Evolutionary conservation across 1,284 basidiomycete species (phyloP).

Genomic region (Malassezia sympodialis): DNA sequence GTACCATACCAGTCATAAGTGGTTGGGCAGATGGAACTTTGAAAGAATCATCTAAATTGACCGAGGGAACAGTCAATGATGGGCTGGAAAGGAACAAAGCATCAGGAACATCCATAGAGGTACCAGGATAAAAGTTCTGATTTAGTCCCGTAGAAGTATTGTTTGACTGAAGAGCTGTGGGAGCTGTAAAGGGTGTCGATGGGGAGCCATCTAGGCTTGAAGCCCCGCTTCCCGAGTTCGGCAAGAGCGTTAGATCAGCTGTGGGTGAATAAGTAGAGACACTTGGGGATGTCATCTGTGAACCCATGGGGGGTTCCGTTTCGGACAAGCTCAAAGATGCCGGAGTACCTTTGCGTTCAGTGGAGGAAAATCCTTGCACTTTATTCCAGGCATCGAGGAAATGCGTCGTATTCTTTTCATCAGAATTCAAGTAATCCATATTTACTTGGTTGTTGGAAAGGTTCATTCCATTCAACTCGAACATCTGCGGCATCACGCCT

Average conservation of each 20-base stretch:
- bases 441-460: background rate
- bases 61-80: background rate
- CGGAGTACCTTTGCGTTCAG: slow-evolving; percentile 7
- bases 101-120: background rate
- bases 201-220: background rate
- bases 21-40: background rate
- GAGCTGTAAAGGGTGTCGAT: background rate
- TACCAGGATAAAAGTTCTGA: background rate
- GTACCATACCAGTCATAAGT: background rate
- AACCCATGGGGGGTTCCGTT: background rate
- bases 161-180: background rate
- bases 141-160: background rate
- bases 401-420: background rate
- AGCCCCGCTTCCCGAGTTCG: background rate
- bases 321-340: slow-evolving; percentile 3
- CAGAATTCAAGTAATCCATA: background rate
- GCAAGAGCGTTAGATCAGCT: background rate
- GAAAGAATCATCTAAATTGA: background rate
- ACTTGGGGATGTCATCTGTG: background rate
- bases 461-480: background rate
- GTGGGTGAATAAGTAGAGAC: background rate
- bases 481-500: background rate
- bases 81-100: background rate
- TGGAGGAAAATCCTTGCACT: slow-evolving; percentile 12
- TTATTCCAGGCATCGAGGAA: slow-evolving; percentile 9